These are phyloP conservation scores for Solanum appendiculatum DNA, from an alignment of 257 asterid genomes.

Conservation along the genomic window DNA sequence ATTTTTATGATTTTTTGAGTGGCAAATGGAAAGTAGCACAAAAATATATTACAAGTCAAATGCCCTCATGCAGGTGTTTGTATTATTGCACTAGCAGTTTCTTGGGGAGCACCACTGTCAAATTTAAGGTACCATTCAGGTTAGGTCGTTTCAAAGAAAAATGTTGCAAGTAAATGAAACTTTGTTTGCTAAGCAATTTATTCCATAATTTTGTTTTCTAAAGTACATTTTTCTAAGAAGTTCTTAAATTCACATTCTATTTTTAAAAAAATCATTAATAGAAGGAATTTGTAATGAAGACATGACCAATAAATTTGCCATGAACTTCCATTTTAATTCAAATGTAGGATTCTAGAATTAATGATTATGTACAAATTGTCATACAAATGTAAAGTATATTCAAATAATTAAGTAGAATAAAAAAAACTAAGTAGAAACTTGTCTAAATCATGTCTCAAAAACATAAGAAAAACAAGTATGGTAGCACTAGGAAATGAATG, in stretches of 20 bases:
- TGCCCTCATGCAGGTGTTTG: background rate
- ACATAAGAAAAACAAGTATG: background rate
- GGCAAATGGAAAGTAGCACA: background rate
- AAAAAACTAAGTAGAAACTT: background rate
- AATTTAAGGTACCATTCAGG: background rate
- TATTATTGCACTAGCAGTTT: background rate
- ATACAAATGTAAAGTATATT: background rate
- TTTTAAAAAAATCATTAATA: background rate
- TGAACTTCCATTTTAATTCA: background rate
- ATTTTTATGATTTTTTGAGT: background rate
- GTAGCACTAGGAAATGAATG: background rate
- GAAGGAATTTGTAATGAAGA: background rate
- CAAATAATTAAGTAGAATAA: background rate
- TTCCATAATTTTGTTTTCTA: background rate
- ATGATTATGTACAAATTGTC: background rate
- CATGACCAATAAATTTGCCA: background rate
- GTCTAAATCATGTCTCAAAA: background rate
- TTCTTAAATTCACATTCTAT: background rate
- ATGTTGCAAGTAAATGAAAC: background rate
- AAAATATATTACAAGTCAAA: background rate
- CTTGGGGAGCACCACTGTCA: background rate
- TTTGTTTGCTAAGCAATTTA: background rate
- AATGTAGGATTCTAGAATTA: background rate
- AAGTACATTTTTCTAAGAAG: background rate
- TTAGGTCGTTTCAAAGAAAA: background rate